Evolutionary conservation across 805 yeast genomes (phyloP).

Genomic region (Tetrapisispora fleetii): DNA sequence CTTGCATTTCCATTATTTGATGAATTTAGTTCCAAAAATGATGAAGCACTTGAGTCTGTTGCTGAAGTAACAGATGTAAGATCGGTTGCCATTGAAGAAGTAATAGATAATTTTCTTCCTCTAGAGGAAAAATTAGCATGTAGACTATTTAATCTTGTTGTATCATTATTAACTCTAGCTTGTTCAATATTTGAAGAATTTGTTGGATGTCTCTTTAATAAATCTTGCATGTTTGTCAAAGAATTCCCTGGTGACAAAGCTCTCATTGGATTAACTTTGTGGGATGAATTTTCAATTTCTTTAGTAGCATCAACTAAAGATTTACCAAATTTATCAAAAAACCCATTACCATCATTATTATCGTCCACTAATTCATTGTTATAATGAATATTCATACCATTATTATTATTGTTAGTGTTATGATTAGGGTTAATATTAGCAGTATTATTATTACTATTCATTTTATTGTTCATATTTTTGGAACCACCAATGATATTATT

Average conservation of each 20-base stretch:
- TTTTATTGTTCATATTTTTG: not conserved
- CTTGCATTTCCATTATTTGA: not conserved
- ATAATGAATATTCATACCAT: no score
- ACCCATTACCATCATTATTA: slow-evolving; percentile 13
- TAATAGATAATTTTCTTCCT: slow-evolving; percentile 6
- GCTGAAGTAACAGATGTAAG: slow-evolving; percentile 1
- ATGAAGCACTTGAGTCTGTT: slow-evolving; percentile 3
- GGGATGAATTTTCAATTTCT: slow-evolving; percentile 20
- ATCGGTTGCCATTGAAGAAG: slow-evolving; percentile 4
- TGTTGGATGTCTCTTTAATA: not conserved
- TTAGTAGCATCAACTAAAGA: slow-evolving; percentile 28
- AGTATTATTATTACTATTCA: not conserved
- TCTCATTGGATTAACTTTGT: not conserved
- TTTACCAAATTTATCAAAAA: slow-evolving; percentile 29
- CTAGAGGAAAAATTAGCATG: not conserved
- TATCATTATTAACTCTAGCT: not conserved
- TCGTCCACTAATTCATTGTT: no score
- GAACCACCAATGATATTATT: not conserved
- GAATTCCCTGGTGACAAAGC: slow-evolving; percentile 1
- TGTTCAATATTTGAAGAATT: not conserved
- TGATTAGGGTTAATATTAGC: not conserved
- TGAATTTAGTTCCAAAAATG: slow-evolving; percentile 1
- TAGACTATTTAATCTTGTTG: not conserved
- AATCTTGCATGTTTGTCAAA: slow-evolving; percentile 1
- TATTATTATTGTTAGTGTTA: not conserved